phyloP scores from a whole-genome alignment of 805 yeast genomes.

The Saccharomycodes ludwigii region DNA sequence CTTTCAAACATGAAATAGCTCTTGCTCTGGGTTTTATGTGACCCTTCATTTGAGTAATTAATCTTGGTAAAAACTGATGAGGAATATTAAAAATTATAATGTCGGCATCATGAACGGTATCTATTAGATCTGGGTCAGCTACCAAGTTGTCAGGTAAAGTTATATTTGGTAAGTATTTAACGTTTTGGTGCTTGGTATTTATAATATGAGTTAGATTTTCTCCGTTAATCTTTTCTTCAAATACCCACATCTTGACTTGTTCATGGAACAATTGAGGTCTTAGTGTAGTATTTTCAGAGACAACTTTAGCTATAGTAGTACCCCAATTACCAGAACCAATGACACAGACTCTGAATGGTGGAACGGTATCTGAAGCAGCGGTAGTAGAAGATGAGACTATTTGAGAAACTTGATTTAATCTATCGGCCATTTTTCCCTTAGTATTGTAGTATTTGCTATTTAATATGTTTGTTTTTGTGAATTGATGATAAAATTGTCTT shows the following conservation, averaged over 20 bases:
- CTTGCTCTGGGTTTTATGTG: conserved; percentile 18
- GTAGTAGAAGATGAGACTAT: neutral
- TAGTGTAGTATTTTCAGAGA: conserved; percentile 73
- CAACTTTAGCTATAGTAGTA: conserved; percentile 89
- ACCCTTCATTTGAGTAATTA: conserved; percentile 68
- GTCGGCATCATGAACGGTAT: conserved; percentile 72
- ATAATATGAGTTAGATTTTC: conserved; percentile 70
- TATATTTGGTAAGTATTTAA: conserved; percentile 84
- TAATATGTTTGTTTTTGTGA: too few relatives aligned
- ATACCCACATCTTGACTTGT: conserved; percentile 93
- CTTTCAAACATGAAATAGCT: conserved; percentile 93
- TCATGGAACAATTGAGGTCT: conserved; percentile 61
- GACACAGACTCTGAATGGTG: conserved; percentile 51
- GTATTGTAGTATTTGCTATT: too few relatives aligned
- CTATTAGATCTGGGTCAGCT: conserved; percentile 76
- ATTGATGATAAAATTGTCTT: too few relatives aligned
- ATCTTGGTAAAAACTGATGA: conserved; percentile 81
- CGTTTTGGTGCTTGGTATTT: conserved; percentile 85
- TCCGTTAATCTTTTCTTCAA: conserved; percentile 72
- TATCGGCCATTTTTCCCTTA: conserved; percentile 1
- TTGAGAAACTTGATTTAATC: conserved; percentile 1
- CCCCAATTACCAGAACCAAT: conserved; percentile 99
- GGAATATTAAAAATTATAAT: conserved; percentile 89
- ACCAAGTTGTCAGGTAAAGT: conserved; percentile 73
- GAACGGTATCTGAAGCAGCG: too few relatives aligned